phyloP scores from a whole-genome alignment of 257 asterid species.

The Ilex asprella region DNA sequence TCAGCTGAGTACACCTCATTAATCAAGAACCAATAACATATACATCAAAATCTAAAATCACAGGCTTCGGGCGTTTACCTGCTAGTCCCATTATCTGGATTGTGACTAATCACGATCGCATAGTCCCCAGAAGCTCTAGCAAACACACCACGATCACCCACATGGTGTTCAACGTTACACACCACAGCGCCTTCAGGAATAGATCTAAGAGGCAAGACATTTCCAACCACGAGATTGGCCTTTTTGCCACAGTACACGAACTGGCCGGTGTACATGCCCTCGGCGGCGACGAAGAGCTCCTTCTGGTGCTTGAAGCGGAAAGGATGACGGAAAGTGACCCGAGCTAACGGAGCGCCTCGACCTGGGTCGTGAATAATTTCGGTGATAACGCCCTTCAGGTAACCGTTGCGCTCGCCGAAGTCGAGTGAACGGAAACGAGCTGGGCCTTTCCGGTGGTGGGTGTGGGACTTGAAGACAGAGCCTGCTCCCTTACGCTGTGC shows the following conservation, averaged over 20 bases:
- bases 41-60: too few relatives aligned
- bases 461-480: constrained; percentile 65
- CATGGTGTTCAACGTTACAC: constrained; percentile 71
- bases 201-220: constrained; percentile 62
- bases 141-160: constrained; percentile 67
- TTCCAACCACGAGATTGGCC: constrained; percentile 59
- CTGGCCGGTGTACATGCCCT: constrained; percentile 68
- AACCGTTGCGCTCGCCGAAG: constrained; percentile 82
- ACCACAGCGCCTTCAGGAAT: constrained; percentile 77
- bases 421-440: constrained; percentile 68
- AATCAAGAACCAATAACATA: too few relatives aligned
- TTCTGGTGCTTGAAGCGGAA: constrained; percentile 74
- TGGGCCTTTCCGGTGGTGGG: constrained; percentile 78
- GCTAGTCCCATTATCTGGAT: constrained; percentile 67
- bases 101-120: constrained; percentile 69
- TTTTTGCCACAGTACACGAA: constrained; percentile 71
- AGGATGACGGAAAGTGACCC: constrained; percentile 69
- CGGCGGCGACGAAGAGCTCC: constrained; percentile 73
- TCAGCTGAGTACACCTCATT: too few relatives aligned
- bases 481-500: constrained; percentile 86
- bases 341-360: constrained; percentile 72
- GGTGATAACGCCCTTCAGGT: constrained; percentile 63
- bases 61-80: constrained; percentile 27
- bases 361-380: constrained; percentile 78
- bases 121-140: constrained; percentile 79